Evolutionary conservation across 108 stramenopile species (phyloP).

Genomic region (Stephanodiscus minutulus): DNA sequence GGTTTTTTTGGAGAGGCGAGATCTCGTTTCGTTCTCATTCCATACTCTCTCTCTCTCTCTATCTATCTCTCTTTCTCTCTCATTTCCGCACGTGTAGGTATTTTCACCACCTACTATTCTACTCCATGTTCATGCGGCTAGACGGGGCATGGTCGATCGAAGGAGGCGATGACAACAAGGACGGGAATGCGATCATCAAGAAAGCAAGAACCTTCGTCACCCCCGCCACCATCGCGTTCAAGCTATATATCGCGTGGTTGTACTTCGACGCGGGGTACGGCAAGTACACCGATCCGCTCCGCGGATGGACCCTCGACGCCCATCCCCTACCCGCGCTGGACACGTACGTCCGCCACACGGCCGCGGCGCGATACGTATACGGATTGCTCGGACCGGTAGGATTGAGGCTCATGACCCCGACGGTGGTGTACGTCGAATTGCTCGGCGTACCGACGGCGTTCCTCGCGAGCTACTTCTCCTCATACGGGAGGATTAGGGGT

Average conservation of each 20-base stretch:
- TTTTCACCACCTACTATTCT: conserved; percentile 81
- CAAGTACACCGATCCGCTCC: conserved; percentile 71
- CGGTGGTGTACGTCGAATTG: conserved; percentile 79
- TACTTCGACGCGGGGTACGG: conserved; percentile 87
- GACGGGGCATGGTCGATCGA: conserved; percentile 59
- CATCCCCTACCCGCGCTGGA: conserved; percentile 81
- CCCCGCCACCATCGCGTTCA: conserved; percentile 52
- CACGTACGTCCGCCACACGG: conserved; percentile 81
- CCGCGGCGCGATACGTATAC: conserved; percentile 74
- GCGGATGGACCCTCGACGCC: conserved; percentile 76
- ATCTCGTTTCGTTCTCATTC: too few species aligned
- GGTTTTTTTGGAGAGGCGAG: too few species aligned
- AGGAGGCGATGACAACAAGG: conserved; percentile 14
- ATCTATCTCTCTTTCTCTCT: neutral
- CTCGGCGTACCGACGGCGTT: conserved; percentile 64
- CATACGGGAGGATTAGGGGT: too few species aligned
- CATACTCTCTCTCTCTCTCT: neutral
- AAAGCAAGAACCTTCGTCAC: conserved; percentile 28
- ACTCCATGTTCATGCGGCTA: conserved; percentile 73
- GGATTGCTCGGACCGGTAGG: conserved; percentile 74
- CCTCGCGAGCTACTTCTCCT: conserved; percentile 58
- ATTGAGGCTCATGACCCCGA: conserved; percentile 74
- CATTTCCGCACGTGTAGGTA: conserved; percentile 30
- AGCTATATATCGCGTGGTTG: conserved; percentile 74
- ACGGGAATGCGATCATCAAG: neutral